A percentile compares a stretch with the other conserved stretches of the same genome.
These are phyloP conservation scores for Gonapodya prolifera DNA, from an alignment of 192 early-diverging fungal species.

Conservation along the genomic window DNA sequence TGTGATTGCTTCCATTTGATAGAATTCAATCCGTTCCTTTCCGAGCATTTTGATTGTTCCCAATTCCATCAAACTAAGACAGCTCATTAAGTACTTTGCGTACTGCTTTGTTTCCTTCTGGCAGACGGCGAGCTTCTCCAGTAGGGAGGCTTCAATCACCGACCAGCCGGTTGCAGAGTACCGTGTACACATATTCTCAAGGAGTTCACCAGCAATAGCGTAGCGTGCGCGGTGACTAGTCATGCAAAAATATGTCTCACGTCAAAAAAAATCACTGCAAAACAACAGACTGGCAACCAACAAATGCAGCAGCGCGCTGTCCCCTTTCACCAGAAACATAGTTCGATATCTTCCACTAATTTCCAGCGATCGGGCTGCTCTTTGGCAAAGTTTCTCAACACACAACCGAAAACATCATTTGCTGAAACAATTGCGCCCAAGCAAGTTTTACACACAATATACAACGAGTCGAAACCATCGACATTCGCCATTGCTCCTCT, in stretches of 20 bases:
- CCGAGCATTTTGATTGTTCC: neutral
- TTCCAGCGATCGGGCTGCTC: constrained; percentile 31
- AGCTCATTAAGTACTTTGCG: neutral
- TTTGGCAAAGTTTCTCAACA: constrained; percentile 20
- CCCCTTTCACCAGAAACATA: constrained; percentile 48
- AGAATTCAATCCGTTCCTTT: neutral
- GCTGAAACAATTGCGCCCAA: constrained; percentile 17
- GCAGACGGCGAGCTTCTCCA: constrained; percentile 2
- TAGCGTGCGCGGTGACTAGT: neutral
- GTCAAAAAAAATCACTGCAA: no score
- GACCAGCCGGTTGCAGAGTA: neutral
- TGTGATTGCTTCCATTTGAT: neutral
- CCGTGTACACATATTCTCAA: neutral
- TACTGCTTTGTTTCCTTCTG: constrained; percentile 1
- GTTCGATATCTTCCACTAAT: constrained; percentile 43
- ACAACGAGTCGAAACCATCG: constrained; percentile 59
- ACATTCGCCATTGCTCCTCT: constrained; percentile 36
- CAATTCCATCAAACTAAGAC: neutral
- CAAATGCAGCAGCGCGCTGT: constrained; percentile 67
- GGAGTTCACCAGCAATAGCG: neutral
- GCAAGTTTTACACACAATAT: constrained; percentile 34
- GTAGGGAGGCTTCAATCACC: neutral
- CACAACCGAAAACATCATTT: constrained; percentile 47
- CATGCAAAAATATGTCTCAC: no score
- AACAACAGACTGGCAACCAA: no score